Percentiles rank a stretch among this genome's conserved stretches.
These are phyloP conservation scores for Vachellia collinsii DNA, from an alignment of 306 rosid genomes.

Conservation along the genomic window DNA sequence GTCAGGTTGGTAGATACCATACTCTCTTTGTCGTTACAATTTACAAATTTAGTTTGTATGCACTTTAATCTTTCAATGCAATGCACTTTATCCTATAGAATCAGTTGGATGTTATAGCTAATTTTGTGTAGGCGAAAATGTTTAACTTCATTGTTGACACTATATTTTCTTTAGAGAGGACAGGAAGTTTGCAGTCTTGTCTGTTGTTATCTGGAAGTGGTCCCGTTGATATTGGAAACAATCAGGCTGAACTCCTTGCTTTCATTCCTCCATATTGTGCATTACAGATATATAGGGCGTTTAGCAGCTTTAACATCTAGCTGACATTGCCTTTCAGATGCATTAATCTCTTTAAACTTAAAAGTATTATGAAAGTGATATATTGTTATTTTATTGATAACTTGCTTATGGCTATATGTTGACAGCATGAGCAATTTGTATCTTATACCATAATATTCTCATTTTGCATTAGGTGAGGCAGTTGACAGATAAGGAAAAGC, in stretches of 20 bases:
- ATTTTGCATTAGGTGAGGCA: constrained; percentile 64
- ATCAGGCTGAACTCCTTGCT: constrained; percentile 11
- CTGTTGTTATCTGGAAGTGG: constrained; percentile 12
- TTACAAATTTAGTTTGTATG: constrained; percentile 9
- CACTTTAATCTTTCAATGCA: background rate
- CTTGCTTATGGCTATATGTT: background rate
- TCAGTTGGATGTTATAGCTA: background rate
- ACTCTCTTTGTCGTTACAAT: background rate
- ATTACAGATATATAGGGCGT: constrained; percentile 9
- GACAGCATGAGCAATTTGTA: background rate
- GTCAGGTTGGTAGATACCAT: constrained; percentile 55
- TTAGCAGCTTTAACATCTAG: background rate
- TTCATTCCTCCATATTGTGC: background rate
- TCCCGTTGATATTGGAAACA: background rate
- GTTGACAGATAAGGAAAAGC: constrained; percentile 76
- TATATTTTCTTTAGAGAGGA: constrained; percentile 9
- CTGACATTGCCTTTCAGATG: background rate
- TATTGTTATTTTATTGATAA: constrained; percentile 5
- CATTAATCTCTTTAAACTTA: constrained; percentile 21
- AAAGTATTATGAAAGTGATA: background rate
- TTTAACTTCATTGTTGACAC: background rate
- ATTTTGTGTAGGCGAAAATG: background rate
- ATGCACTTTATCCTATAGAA: constrained; percentile 4
- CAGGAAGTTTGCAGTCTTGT: constrained; percentile 21
- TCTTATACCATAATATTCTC: background rate